These are phyloP conservation scores for Geopyxis carbonaria DNA, from an alignment of 495 filamentous ascomycete species.

Conservation along the genomic window DNA sequence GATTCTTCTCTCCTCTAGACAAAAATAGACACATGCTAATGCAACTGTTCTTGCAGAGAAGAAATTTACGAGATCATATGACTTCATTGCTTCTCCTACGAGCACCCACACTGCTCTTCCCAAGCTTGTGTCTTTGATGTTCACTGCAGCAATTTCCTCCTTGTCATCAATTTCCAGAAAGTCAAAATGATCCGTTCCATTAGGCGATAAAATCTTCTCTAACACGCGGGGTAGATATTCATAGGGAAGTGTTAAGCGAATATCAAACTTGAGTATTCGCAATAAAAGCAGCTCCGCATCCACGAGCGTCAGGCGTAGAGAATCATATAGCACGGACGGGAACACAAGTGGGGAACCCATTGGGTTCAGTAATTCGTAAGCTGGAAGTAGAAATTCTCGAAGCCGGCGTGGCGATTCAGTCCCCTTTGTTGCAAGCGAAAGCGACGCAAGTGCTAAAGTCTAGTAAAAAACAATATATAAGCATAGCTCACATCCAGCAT, in stretches of 20 bases:
- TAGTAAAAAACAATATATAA: slow-evolving; percentile 5
- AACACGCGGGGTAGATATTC: slow-evolving; percentile 30
- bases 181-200: slow-evolving; percentile 24
- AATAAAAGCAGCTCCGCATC: slow-evolving; percentile 30
- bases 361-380: slow-evolving; percentile 29
- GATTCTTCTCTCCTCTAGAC: slow-evolving; percentile 24
- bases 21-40: slow-evolving; percentile 26
- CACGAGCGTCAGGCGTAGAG: slow-evolving; percentile 30
- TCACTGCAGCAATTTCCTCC: slow-evolving; percentile 28
- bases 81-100: slow-evolving; percentile 25
- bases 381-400: slow-evolving; percentile 30
- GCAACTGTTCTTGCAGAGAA: slow-evolving; percentile 29
- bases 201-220: slow-evolving; percentile 23
- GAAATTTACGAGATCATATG: slow-evolving; percentile 26
- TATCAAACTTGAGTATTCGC: slow-evolving; percentile 30
- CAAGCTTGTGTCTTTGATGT: slow-evolving; percentile 25
- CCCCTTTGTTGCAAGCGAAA: slow-evolving; percentile 30
- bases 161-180: slow-evolving; percentile 24
- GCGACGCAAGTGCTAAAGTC: slow-evolving; percentile 29
- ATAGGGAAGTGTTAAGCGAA: slow-evolving; percentile 27
- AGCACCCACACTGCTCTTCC: slow-evolving; percentile 25
- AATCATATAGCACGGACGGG: slow-evolving; percentile 29
- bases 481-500: neutral
- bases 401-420: slow-evolving; percentile 31
- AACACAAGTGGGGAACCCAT: slow-evolving; percentile 23